Evolutionary conservation across 2,329 filamentous ascomycete species (phyloP), one percentile per base, ranked within the genome.

Genomic region (Pseudopithomyces maydicus): DNA sequence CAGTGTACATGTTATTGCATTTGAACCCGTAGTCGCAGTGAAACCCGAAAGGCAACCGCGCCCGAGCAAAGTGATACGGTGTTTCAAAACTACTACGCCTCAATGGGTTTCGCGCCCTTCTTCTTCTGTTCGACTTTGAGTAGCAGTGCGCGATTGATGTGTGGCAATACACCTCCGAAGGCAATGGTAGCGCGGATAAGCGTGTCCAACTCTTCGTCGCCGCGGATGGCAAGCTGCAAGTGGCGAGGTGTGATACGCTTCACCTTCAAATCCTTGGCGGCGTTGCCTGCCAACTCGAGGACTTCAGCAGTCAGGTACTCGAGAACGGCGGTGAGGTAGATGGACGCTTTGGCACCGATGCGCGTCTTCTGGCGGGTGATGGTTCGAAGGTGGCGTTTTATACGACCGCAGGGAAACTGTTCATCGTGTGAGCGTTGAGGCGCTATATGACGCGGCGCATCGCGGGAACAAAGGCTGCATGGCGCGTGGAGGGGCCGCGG

Each of bases 361-460:
- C 95, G 94, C 91, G 97, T 98, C 85, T 98, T 98, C 82, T 97
- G 96, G 78, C 98, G 95, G 48, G 95, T 98, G 82, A 97, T 97
- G 80, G 92, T 92, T 87, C 98, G 97, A 77, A 99, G 85, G 84
- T 98, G 98, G 83, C 95, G 93, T 90, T 99, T 99, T 81, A 99
- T 95, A 89, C 95, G 95, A 81, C 95, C 95, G 78, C 95, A 99
- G 61, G 95, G 95, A 79, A 99, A 99, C 95, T 99, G 76, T 57
- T 65, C 33, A 65, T 55, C 29, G 56, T 55, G 20, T 57, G 43
- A 52, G 59, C 58, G 15, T 19, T 65, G 59, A 64, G 63, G 69
- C 44, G 45, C 35, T 64, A 50, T 47, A 54, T 58, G 57, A 43
- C 55, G 57, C 64, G 55, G 55, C 59, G 57, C 42, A 52, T 51